Conservation (phyloP, 345 rosid species). For the Lepidium didymum region DNA sequence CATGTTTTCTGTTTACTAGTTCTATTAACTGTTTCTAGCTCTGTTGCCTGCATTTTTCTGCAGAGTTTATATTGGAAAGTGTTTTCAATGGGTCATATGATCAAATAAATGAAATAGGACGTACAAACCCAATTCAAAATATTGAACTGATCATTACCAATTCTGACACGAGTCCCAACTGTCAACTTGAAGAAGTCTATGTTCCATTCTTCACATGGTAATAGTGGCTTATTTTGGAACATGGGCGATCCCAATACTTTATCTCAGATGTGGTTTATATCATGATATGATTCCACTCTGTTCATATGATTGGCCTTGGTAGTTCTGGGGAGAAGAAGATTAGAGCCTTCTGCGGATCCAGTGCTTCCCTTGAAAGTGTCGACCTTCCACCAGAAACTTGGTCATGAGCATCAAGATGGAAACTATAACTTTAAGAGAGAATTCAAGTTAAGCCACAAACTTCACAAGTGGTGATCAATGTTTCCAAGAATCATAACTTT, state of each 20-base stretch:
- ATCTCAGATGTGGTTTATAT: conserved; percentile 59
- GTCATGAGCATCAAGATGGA: conserved; percentile 49
- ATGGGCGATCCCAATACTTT: conserved; percentile 78
- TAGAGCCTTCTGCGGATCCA: conserved; percentile 80
- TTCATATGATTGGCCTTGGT: conserved; percentile 54
- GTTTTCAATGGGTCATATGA: too few species aligned
- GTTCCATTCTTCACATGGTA: conserved; percentile 86
- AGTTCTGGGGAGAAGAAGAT: conserved; percentile 87
- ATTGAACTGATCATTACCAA: conserved; percentile 47
- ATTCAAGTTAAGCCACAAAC: conserved; percentile 8
- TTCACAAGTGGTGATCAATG: conserved; percentile 4
- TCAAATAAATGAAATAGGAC: background rate
- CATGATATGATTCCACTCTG: conserved; percentile 41
- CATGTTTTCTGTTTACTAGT: too few species aligned
- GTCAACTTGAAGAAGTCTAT: conserved; percentile 90
- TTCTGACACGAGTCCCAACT: conserved; percentile 94
- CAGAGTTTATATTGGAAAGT: too few species aligned
- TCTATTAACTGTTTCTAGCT: too few species aligned
- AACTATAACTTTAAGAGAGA: conserved; percentile 43
- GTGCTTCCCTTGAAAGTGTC: conserved; percentile 43
- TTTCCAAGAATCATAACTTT: background rate
- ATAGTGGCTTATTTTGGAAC: conserved; percentile 64
- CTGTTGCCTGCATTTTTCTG: too few species aligned
- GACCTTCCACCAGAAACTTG: conserved; percentile 63
- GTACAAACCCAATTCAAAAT: background rate